Conservation (phyloP, 495 filamentous ascomycete species). For the Penicillium goetzii region DNA sequence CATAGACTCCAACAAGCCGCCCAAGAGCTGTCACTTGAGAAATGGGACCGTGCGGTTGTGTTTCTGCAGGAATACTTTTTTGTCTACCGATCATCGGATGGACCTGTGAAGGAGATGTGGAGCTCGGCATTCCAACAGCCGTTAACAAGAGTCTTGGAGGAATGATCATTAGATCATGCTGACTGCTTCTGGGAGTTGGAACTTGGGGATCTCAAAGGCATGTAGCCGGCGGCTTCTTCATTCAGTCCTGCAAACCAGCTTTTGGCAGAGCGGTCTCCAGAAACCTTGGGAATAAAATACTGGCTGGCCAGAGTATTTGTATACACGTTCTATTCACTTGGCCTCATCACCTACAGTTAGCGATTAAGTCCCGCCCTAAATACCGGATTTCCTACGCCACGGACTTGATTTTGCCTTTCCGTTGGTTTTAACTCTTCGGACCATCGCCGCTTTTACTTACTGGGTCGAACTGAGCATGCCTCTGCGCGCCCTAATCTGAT, state of each 20-base stretch:
- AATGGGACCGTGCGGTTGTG: slow-evolving; percentile 15
- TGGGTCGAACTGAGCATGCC: no score
- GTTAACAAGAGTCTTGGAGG: background rate
- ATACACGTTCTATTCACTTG: background rate
- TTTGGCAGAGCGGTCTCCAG: no score
- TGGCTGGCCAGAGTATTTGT: background rate
- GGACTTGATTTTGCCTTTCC: no score
- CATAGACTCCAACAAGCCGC: slow-evolving; percentile 12
- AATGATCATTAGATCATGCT: background rate
- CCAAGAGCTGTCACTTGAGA: slow-evolving; percentile 11
- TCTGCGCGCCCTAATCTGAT: no score
- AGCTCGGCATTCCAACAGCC: slow-evolving; percentile 8
- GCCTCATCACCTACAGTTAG: background rate
- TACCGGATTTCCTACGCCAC: no score
- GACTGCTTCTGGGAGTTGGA: background rate
- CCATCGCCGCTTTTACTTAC: no score
- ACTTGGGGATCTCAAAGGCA: background rate
- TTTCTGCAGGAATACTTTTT: slow-evolving; percentile 25
- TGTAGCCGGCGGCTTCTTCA: background rate
- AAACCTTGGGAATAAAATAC: background rate
- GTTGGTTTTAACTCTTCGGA: no score
- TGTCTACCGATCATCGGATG: slow-evolving; percentile 17
- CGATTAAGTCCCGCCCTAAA: background rate
- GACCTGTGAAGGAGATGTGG: slow-evolving; percentile 20
- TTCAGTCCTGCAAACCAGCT: no score